Evolutionary conservation across 2,329 filamentous ascomycete genomes (phyloP).

Genomic region (Fusarium mangiferae): DNA sequence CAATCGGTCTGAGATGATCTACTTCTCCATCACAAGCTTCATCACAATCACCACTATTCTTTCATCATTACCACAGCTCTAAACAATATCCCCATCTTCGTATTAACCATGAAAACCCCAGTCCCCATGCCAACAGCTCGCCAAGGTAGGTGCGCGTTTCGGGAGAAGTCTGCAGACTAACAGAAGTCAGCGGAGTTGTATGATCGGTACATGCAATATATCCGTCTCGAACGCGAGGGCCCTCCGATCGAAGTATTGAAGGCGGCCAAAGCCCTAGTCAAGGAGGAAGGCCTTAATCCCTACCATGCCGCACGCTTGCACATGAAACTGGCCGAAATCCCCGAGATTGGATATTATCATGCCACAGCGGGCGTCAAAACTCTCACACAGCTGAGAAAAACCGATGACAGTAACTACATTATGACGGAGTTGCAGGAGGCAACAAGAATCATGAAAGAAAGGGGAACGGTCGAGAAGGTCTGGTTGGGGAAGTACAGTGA

Average conservation of each 20-base stretch:
- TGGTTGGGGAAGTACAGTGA: not conserved
- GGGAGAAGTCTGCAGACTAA: not conserved
- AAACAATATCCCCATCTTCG: not conserved
- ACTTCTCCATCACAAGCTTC: not conserved
- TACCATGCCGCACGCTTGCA: not conserved
- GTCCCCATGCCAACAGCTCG: not conserved
- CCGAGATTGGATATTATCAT: not conserved
- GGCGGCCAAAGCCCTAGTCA: not conserved
- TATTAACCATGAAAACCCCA: not conserved
- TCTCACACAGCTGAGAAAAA: not conserved
- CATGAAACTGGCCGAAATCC: not conserved
- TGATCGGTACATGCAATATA: not conserved
- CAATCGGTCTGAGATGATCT: too few species aligned
- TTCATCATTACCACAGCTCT: too few species aligned
- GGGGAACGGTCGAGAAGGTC: not conserved
- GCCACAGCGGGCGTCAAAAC: rapidly evolving
- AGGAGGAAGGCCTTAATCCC: not conserved
- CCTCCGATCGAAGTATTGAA: not conserved
- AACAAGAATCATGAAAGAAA: not conserved
- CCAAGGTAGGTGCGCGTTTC: not conserved
- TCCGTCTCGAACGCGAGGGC: not conserved
- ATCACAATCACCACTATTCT: not conserved
- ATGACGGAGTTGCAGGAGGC: too few species aligned
- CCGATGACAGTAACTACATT: not conserved
- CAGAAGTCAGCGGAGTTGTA: not conserved